phyloP scores from a whole-genome alignment of 2,329 filamentous ascomycete genomes.

The Penicillium capsulatum region DNA sequence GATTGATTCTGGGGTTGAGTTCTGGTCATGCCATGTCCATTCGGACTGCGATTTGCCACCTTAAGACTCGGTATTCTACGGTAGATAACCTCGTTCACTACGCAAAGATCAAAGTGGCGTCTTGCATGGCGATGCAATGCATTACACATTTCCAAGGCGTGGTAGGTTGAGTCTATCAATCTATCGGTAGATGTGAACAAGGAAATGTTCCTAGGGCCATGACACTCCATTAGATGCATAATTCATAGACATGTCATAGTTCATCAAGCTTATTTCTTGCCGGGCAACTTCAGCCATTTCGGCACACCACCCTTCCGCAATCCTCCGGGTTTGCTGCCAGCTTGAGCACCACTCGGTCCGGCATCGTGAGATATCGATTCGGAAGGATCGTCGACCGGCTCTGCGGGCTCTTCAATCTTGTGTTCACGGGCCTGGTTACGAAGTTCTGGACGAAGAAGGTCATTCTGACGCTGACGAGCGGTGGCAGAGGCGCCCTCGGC shows the following conservation, averaged over 20 bases:
- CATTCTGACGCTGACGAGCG: conserved; percentile 47
- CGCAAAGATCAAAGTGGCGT: too few relatives aligned
- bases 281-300: conserved; percentile 68
- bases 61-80: too few relatives aligned
- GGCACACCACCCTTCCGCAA: conserved; percentile 48
- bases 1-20: neutral
- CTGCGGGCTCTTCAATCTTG: conserved; percentile 42
- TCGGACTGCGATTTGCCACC: too few relatives aligned
- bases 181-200: too few relatives aligned
- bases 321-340: conserved; percentile 29
- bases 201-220: too few relatives aligned
- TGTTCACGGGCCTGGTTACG: conserved; percentile 63
- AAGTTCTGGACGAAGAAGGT: conserved; percentile 59
- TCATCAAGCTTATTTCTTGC: conserved; percentile 58
- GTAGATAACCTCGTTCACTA: too few relatives aligned
- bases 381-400: conserved; percentile 48
- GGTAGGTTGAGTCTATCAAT: too few relatives aligned
- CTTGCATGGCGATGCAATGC: too few relatives aligned
- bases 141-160: too few relatives aligned
- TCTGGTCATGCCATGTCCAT: too few relatives aligned
- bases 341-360: conserved; percentile 26
- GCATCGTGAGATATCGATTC: conserved; percentile 6
- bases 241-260: neutral
- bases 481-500: conserved; percentile 57
- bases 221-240: neutral